Evolutionary conservation across 768 basidiomycete species (phyloP).

Genomic region (Ephemerocybe angulata): DNA sequence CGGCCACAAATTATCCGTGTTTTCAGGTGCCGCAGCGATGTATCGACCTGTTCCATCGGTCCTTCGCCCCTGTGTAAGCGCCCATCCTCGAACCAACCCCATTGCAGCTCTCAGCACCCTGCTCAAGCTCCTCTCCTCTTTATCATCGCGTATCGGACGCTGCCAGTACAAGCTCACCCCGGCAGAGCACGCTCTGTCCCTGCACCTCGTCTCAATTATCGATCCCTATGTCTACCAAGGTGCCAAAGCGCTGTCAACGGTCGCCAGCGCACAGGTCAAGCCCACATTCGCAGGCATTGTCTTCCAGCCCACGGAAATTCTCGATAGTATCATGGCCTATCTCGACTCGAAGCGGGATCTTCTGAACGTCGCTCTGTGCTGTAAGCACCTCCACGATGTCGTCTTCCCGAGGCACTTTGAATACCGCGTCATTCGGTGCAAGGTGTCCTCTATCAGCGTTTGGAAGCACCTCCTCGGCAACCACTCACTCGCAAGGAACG

Average conservation of each 20-base stretch:
- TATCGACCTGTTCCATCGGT: too few relatives aligned
- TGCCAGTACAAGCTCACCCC: conserved; percentile 56
- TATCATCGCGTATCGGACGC: conserved; percentile 53
- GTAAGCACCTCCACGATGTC: conserved; percentile 50
- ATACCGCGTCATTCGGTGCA: conserved; percentile 57
- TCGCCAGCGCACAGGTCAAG: conserved; percentile 3
- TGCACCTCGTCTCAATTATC: conserved; percentile 57
- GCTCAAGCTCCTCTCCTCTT: conserved; percentile 47
- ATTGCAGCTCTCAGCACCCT: conserved; percentile 57
- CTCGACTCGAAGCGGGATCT: conserved; percentile 54
- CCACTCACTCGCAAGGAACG: conserved; percentile 55
- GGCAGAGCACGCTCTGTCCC: conserved; percentile 58
- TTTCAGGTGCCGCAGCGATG: too few relatives aligned
- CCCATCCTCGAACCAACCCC: conserved; percentile 60
- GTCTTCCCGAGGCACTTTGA: conserved; percentile 61
- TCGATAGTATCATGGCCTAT: conserved; percentile 56
- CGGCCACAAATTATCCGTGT: too few relatives aligned
- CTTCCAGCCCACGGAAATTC: conserved; percentile 62
- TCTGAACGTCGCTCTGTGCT: conserved; percentile 52
- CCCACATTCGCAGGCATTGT: conserved; percentile 36
- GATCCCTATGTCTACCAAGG: conserved; percentile 53
- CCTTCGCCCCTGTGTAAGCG: too few relatives aligned
- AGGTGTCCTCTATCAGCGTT: conserved; percentile 54
- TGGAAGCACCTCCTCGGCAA: conserved; percentile 64
- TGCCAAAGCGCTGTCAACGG: conserved; percentile 10